A percentile compares a stretch with the other conserved stretches of the same genome.
Conservation (phyloP, 306 rosid genomes). For the Corylus heterophylla region DNA sequence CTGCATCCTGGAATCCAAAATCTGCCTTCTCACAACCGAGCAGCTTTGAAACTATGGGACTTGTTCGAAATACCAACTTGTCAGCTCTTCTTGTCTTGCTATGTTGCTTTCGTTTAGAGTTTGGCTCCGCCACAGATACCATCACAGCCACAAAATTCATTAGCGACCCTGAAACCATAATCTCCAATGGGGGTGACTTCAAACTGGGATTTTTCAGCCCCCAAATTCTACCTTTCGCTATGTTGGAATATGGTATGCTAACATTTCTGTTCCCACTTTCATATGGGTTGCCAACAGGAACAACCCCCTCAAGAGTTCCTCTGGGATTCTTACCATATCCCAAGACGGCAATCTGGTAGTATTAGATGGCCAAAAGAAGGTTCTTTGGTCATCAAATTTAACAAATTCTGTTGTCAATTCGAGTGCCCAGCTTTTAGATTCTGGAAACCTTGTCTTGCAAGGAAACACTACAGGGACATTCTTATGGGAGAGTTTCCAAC, state of each 20-base stretch:
- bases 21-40: neutral
- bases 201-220: slow-evolving; percentile 49
- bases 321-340: slow-evolving; percentile 29
- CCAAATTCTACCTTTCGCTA: neutral
- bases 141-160: slow-evolving; percentile 24
- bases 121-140: slow-evolving; percentile 5
- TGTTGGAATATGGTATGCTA: slow-evolving; percentile 33
- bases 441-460: slow-evolving; percentile 40
- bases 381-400: slow-evolving; percentile 43
- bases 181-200: slow-evolving; percentile 1
- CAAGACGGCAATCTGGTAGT: slow-evolving; percentile 28
- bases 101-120: slow-evolving; percentile 12
- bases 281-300: slow-evolving; percentile 51
- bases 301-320: slow-evolving; percentile 26
- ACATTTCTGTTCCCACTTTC: neutral
- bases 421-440: slow-evolving; percentile 23
- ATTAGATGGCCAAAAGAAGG: neutral
- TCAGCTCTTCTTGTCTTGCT: slow-evolving; percentile 8
- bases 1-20: neutral
- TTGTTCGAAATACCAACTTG: neutral
- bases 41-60: slow-evolving; percentile 29
- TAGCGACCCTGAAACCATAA: slow-evolving; percentile 19
- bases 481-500: slow-evolving; percentile 45
- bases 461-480: slow-evolving; percentile 5
- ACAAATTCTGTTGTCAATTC: slow-evolving; percentile 18